Conservation (phyloP, 176 grass and related monocot species). For the Ampelocalamus luodianensis region DNA sequence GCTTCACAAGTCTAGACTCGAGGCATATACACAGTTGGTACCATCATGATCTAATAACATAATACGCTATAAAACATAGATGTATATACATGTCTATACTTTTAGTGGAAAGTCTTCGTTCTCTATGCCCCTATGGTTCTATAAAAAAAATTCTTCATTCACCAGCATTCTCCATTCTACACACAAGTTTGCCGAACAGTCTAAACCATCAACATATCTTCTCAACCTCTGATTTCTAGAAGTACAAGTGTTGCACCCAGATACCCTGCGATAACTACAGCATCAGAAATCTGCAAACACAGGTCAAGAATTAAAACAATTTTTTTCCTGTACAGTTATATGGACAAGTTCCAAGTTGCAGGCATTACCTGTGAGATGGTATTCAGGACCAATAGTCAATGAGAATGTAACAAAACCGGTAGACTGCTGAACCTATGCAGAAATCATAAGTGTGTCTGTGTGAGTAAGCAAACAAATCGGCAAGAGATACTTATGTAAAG, state of each 20-base stretch:
- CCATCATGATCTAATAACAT: too few species aligned
- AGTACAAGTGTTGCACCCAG: constrained; percentile 86
- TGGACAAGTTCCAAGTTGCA: neutral
- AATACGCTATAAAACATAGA: too few species aligned
- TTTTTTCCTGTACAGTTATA: neutral
- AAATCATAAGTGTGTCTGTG: neutral
- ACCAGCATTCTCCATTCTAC: too few species aligned
- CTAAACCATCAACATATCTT: too few species aligned
- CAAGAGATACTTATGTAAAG: constrained; percentile 15
- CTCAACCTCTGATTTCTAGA: constrained; percentile 84
- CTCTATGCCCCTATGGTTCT: too few species aligned
- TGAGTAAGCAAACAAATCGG: constrained; percentile 28
- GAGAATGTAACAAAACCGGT: constrained; percentile 87
- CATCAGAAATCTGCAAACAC: constrained; percentile 76
- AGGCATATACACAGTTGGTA: too few species aligned
- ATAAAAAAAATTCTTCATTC: too few species aligned
- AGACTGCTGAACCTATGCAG: constrained; percentile 48
- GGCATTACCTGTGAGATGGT: constrained; percentile 76
- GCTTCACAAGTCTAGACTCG: too few species aligned
- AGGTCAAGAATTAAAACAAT: neutral
- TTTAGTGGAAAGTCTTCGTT: too few species aligned
- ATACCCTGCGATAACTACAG: constrained; percentile 81
- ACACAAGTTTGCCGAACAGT: too few species aligned
- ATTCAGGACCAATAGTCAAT: constrained; percentile 73
- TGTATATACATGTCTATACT: too few species aligned